Evolutionary conservation across 1,284 basidiomycete genomes (phyloP), one percentile per base, ranked within the genome.

Genomic region (Abortiporus biennis): DNA sequence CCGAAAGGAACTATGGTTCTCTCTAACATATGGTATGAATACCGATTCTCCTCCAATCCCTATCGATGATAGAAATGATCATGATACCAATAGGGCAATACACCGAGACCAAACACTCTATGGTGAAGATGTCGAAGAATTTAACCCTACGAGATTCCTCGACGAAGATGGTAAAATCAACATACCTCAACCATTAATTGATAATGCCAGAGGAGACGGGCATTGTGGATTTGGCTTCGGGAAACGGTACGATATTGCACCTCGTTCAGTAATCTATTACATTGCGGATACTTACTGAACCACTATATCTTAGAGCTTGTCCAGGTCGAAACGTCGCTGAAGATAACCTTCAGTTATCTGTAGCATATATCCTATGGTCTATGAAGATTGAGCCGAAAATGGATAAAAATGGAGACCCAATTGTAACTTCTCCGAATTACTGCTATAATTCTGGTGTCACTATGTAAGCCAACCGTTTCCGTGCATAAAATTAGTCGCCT

Each of bases 1-100:
- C 58, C 58, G 1, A 52, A 52, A 24, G 50, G 51, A 5, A 19
- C 53, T 23, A 51, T 48, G 9, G 27, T 53, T n/a, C 43, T 54
- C 23, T 23, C 37, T 4, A 39, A 39, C 23, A 17, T 21, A 23
- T 39, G 37, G 37, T 39, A 16, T 11, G 37, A n/a, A n/a, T 39
- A 5, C 4, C 16, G 6, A 6, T 13, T n/a, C 23, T n/a, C 16
- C 23, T 11, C 5, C 22, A 16, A 8, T 34, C 32, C n/a, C n/a
- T n/a, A n/a, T 8, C 32, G 32, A 6, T 17, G 6, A 8, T 6
- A 6, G 6, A 34, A 16, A 15, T 34, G 19, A 34, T n/a, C 15
- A 16, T n/a, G n/a, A n/a, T n/a, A 13, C n/a, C 15, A 8, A 17
- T 15, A 34, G 32, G 32, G 32, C 32, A 8, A 34, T 34, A 17